phyloP scores from a whole-genome alignment of 495 filamentous ascomycete genomes.

The Aspergillus coremiiformis region DNA sequence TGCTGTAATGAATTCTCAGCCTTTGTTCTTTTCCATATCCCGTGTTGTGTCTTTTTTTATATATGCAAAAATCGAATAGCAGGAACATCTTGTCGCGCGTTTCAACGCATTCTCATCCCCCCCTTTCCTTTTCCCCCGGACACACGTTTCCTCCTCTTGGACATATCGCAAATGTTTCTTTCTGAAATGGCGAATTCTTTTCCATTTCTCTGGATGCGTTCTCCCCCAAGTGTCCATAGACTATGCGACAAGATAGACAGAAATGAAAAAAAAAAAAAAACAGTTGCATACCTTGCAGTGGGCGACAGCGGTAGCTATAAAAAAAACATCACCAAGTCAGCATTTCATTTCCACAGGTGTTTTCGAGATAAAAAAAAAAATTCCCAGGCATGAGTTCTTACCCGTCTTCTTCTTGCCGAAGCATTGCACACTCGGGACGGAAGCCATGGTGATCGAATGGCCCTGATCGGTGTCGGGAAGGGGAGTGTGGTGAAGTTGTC shows the following conservation, averaged over 20 bases:
- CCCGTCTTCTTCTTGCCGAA: slow-evolving; percentile 92
- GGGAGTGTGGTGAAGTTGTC: slow-evolving; percentile 34
- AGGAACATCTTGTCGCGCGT: background rate
- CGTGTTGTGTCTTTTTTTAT: slow-evolving; percentile 1
- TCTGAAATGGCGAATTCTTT: slow-evolving; percentile 6
- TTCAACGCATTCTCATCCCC: background rate
- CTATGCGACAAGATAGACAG: background rate
- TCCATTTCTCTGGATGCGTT: slow-evolving; percentile 10
- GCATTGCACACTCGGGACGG: slow-evolving; percentile 82
- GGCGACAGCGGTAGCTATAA: slow-evolving; percentile 72
- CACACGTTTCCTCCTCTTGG: background rate
- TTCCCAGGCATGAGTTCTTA: slow-evolving; percentile 25
- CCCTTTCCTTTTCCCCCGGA: background rate
- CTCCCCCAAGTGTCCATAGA: background rate
- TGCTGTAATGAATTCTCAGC: slow-evolving; percentile 49
- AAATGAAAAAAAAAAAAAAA: background rate
- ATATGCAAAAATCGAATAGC: background rate
- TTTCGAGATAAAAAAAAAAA: background rate
- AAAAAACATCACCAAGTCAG: slow-evolving; percentile 29
- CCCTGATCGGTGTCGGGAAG: slow-evolving; percentile 40
- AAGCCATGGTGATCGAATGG: slow-evolving; percentile 59
- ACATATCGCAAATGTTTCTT: background rate
- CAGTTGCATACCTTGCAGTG: slow-evolving; percentile 75
- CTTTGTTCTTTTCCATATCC: slow-evolving; percentile 1
- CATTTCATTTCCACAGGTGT: slow-evolving; percentile 15